These are phyloP conservation scores for Caloboletus firmus DNA, from an alignment of 1,284 basidiomycete genomes.

Conservation along the genomic window DNA sequence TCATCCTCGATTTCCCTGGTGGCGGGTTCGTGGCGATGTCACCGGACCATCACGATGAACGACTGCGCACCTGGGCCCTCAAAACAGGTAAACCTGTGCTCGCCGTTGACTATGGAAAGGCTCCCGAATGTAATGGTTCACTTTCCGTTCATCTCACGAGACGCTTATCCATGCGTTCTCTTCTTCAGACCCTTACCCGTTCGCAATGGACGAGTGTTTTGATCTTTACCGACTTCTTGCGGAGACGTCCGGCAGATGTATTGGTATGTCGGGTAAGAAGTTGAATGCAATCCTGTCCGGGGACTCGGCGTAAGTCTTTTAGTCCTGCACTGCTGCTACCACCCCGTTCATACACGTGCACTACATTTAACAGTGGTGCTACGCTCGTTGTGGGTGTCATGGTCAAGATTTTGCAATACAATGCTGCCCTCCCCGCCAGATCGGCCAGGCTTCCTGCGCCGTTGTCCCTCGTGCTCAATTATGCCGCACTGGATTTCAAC, in stretches of 20 bases:
- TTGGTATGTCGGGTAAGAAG: conserved; percentile 83
- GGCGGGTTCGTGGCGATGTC: conserved; percentile 97
- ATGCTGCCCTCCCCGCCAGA: conserved; percentile 39
- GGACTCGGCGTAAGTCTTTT: conserved; percentile 82
- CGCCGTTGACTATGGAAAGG: conserved; percentile 93
- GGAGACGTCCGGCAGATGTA: conserved; percentile 74
- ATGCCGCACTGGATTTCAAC: conserved; percentile 90
- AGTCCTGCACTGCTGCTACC: conserved; percentile 1
- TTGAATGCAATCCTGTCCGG: conserved; percentile 80
- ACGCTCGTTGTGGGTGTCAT: conserved; percentile 82
- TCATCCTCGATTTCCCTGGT: conserved; percentile 91
- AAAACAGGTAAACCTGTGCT: conserved; percentile 80
- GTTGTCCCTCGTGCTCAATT: conserved; percentile 79
- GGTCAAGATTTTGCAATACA: conserved; percentile 78
- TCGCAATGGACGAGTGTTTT: conserved; percentile 92
- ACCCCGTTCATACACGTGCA: conserved; percentile 15
- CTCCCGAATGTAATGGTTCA: conserved; percentile 78
- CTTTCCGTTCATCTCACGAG: not conserved
- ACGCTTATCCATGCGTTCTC: conserved; percentile 1
- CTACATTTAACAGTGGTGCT: conserved; percentile 61
- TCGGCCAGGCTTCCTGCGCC: conserved; percentile 53
- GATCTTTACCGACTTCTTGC: conserved; percentile 84
- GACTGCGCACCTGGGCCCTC: conserved; percentile 85
- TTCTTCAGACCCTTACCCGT: conserved; percentile 85
- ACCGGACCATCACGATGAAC: conserved; percentile 93